Evolutionary conservation across 495 filamentous ascomycete species (phyloP).

Genomic region (Lasiosphaeria hispida): DNA sequence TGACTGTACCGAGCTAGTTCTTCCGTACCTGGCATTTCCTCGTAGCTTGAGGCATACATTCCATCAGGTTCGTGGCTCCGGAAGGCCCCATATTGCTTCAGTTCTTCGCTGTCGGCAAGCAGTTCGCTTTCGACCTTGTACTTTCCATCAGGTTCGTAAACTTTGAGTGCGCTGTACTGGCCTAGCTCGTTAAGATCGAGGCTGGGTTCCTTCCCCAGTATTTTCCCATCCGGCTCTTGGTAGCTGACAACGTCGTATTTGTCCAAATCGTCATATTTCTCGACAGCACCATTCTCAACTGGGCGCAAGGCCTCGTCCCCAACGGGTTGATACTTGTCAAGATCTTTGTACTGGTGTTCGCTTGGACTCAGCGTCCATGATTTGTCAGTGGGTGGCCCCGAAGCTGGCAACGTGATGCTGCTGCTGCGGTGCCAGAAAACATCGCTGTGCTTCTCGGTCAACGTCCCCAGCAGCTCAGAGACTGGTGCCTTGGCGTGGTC

Average conservation of each 20-base stretch:
- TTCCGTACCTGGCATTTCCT: background rate
- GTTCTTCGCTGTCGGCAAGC: background rate
- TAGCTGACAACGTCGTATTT: constrained; percentile 24
- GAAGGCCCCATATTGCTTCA: constrained; percentile 11
- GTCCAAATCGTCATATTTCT: constrained; percentile 26
- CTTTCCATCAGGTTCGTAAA: constrained; percentile 28
- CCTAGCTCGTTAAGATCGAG: constrained; percentile 18
- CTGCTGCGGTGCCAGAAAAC: constrained; percentile 28
- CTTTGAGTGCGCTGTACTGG: constrained; percentile 19
- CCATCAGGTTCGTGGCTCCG: constrained; percentile 20
- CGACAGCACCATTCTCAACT: background rate
- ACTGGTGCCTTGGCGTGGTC: constrained; percentile 14
- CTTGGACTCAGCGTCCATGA: background rate
- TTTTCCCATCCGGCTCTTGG: constrained; percentile 26
- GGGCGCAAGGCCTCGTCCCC: constrained; percentile 13
- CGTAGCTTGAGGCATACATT: constrained; percentile 16
- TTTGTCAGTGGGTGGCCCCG: background rate
- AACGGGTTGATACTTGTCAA: constrained; percentile 28
- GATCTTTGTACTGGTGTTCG: constrained; percentile 23
- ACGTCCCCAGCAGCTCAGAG: constrained; percentile 10
- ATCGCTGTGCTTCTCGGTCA: constrained; percentile 13
- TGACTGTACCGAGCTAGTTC: constrained; percentile 1
- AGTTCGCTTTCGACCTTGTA: constrained; percentile 11
- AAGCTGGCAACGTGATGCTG: constrained; percentile 8
- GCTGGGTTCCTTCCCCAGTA: constrained; percentile 1